phyloP scores from a whole-genome alignment of 345 rosid genomes.

The Bretschneidera sinensis region DNA sequence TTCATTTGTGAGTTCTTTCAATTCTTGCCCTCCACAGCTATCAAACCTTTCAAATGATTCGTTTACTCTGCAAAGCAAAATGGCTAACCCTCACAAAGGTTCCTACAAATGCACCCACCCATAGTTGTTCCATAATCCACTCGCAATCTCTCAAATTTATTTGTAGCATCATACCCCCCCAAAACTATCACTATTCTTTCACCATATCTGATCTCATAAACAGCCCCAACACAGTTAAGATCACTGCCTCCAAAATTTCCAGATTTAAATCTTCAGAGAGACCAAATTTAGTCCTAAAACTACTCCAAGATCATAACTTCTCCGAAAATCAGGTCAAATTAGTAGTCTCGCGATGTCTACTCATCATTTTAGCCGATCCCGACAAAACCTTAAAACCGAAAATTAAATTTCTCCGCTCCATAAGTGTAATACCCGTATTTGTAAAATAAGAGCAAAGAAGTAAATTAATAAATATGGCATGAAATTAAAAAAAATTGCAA shows the following conservation, averaged over 20 bases:
- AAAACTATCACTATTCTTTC: neutral
- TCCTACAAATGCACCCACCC: neutral
- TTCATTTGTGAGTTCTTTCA: too few relatives aligned
- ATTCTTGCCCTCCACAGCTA: neutral
- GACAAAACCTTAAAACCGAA: neutral
- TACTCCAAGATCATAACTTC: neutral
- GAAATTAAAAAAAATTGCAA: too few relatives aligned
- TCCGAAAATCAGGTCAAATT: neutral
- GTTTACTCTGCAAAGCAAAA: neutral
- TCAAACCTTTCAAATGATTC: neutral
- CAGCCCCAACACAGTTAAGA: neutral
- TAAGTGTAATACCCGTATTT: too few relatives aligned
- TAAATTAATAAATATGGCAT: too few relatives aligned
- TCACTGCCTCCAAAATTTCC: neutral
- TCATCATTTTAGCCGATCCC: neutral
- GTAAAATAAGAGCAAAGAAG: too few relatives aligned
- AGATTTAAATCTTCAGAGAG: neutral
- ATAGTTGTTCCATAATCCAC: neutral
- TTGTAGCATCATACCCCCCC: neutral
- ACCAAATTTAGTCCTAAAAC: neutral
- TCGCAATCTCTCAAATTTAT: neutral
- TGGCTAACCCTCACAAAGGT: neutral
- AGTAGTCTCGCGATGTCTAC: neutral
- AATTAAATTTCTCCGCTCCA: neutral
- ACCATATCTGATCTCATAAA: neutral